phyloP scores from a whole-genome alignment of 179 eudicot genomes.

The Silene coronaria region DNA sequence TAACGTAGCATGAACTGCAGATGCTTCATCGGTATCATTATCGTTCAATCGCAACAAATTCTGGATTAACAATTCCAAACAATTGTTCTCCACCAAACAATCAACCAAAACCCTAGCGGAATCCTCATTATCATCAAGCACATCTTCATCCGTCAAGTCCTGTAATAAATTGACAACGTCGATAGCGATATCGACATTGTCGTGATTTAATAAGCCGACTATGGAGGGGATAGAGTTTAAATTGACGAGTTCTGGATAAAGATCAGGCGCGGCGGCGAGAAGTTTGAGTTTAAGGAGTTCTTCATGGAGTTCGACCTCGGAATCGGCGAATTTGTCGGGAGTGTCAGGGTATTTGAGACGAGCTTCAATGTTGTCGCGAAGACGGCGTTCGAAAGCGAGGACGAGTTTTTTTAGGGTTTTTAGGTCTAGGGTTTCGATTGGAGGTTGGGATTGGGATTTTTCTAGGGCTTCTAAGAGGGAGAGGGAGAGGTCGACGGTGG shows the following conservation, averaged over 20 bases:
- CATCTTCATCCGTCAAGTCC: constrained; percentile 85
- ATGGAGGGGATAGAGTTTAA: constrained; percentile 61
- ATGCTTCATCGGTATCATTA: constrained; percentile 61
- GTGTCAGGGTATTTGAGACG: constrained; percentile 80
- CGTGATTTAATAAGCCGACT: constrained; percentile 61
- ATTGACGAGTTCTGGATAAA: constrained; percentile 69
- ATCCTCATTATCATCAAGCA: constrained; percentile 83
- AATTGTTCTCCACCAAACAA: constrained; percentile 69
- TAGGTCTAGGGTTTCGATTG: constrained; percentile 67
- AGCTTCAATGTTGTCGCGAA: constrained; percentile 87
- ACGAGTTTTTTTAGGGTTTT: constrained; percentile 79
- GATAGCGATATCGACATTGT: constrained; percentile 67
- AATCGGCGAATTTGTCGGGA: constrained; percentile 91
- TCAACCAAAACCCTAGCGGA: constrained; percentile 74
- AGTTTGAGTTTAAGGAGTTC: constrained; percentile 77
- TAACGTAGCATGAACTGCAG: constrained; percentile 53
- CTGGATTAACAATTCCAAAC: constrained; percentile 66
- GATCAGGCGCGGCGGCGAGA: constrained; percentile 75
- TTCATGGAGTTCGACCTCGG: constrained; percentile 87
- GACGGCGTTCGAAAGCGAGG: constrained; percentile 84
- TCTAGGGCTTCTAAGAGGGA: constrained; percentile 86
- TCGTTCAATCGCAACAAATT: constrained; percentile 60
- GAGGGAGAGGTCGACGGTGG: constrained; percentile 55
- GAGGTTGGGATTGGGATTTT: constrained; percentile 51
- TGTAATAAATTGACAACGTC: constrained; percentile 70